Conservation (phyloP, 2,329 filamentous ascomycete genomes). For the Setomelanomma holmii region DNA sequence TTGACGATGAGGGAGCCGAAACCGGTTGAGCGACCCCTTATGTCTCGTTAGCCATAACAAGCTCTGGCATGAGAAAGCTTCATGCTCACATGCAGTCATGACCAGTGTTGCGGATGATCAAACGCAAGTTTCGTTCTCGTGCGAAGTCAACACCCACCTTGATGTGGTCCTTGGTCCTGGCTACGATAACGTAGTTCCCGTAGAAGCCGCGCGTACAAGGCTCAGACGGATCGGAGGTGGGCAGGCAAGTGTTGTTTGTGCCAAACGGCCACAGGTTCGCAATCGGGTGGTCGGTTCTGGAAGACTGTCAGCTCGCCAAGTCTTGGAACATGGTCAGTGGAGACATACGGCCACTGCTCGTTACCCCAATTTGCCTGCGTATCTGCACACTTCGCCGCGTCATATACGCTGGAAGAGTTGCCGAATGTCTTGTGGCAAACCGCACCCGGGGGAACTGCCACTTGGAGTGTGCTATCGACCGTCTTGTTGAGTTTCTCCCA, state of each 20-base stretch:
- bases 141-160: conserved; percentile 46
- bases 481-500: conserved; percentile 41
- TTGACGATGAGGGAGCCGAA: conserved; percentile 45
- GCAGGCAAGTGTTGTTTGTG: conserved; percentile 45
- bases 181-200: conserved; percentile 42
- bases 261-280: conserved; percentile 42
- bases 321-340: not conserved
- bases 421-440: conserved; percentile 35
- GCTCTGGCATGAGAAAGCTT: not conserved
- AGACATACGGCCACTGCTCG: conserved; percentile 42
- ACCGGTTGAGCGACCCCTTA: conserved; percentile 42
- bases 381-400: conserved; percentile 35
- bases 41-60: conserved; percentile 1
- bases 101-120: conserved; percentile 46
- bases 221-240: conserved; percentile 28
- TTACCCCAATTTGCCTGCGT: conserved; percentile 33
- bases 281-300: conserved; percentile 41
- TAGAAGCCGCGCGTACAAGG: conserved; percentile 44
- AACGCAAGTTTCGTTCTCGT: conserved; percentile 36
- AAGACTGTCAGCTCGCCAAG: conserved; percentile 1
- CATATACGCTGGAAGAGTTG: conserved; percentile 31
- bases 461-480: conserved; percentile 33
- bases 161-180: conserved; percentile 41
- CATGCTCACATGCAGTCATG: conserved; percentile 42
- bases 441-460: conserved; percentile 39